phyloP scores from a whole-genome alignment of 2,329 filamentous ascomycete genomes.

The Zarea fungicola region DNA sequence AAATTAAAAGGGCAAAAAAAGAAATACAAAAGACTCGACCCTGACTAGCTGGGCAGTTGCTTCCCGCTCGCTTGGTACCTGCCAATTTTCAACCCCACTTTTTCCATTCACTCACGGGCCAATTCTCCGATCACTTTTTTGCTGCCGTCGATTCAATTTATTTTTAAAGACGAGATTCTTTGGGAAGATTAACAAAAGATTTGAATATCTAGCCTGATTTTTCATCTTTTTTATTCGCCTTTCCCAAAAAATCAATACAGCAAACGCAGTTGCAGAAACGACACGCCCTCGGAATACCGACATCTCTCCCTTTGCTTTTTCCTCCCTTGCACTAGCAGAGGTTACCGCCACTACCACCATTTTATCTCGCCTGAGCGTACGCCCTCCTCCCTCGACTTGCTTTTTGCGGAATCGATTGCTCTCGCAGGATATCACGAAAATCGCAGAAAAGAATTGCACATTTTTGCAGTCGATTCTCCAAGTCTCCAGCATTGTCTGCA shows the following conservation, averaged over 20 bases:
- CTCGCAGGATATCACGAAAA: background rate
- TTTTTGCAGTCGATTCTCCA: background rate
- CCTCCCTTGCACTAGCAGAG: conserved; percentile 3
- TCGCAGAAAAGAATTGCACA: background rate
- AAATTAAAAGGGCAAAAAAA: background rate
- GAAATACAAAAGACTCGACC: background rate
- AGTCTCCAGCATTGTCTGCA: no score
- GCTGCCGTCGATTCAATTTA: no score
- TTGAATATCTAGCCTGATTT: background rate
- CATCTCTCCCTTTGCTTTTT: conserved; percentile 4
- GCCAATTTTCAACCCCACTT: background rate
- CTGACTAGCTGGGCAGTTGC: conserved; percentile 5
- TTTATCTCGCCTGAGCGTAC: conserved; percentile 1
- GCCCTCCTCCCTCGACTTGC: background rate
- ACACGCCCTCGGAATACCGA: conserved; percentile 8
- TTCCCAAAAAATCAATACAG: no score
- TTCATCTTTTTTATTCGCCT: background rate
- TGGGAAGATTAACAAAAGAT: background rate
- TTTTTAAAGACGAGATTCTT: no score
- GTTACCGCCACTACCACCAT: conserved; percentile 1
- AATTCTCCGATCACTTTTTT: background rate
- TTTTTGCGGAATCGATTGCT: background rate
- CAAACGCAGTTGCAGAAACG: no score
- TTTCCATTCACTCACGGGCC: background rate
- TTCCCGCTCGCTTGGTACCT: background rate